Conservation (phyloP, 257 asterid genomes). For the Nicotiana noctiflora region DNA sequence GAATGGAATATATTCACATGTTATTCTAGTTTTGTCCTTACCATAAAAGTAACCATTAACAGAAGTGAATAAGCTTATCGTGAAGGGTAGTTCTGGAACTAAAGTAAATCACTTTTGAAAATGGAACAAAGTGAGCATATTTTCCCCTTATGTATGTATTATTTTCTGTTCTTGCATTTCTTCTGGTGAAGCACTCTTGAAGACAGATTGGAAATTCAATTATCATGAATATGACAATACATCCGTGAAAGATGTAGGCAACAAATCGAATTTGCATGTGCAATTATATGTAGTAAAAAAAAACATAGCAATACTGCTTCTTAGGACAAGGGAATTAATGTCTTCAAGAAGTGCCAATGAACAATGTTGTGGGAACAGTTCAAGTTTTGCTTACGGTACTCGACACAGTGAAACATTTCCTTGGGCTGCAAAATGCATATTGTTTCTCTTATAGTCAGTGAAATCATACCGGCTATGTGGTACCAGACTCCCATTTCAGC, state of each 20-base stretch:
- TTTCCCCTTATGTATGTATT: neutral
- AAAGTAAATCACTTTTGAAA: neutral
- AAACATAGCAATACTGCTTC: neutral
- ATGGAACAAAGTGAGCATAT: neutral
- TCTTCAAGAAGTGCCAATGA: neutral
- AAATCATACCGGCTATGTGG: neutral
- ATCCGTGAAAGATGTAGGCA: neutral
- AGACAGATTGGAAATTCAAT: neutral
- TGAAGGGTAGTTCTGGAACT: constrained; percentile 2
- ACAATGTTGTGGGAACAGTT: constrained; percentile 6
- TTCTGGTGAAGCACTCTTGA: neutral
- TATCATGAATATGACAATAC: neutral
- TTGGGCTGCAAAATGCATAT: neutral
- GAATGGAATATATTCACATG: neutral
- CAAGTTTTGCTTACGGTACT: neutral
- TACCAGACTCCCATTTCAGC: neutral
- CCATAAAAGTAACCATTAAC: neutral
- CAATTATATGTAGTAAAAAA: neutral
- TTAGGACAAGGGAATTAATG: neutral
- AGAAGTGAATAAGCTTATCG: neutral
- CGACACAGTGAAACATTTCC: neutral
- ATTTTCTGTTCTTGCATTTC: neutral
- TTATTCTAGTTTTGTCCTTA: neutral
- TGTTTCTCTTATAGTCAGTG: neutral
- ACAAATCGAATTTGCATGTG: neutral